These are phyloP conservation scores for Claviceps sp. DNA, from an alignment of 2,329 filamentous ascomycete genomes.

Conservation along the genomic window DNA sequence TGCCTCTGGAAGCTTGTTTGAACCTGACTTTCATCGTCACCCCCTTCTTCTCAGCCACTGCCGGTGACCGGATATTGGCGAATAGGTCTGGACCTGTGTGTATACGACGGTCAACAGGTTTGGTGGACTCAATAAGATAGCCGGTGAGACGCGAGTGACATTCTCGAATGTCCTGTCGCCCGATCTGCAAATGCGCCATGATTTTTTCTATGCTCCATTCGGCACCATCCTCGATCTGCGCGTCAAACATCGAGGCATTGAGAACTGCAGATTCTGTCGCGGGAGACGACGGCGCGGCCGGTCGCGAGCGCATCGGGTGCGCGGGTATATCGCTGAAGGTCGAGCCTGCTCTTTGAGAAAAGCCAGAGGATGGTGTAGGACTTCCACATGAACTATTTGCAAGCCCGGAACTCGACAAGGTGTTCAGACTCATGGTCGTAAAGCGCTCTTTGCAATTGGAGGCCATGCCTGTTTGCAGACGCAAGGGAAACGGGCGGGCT, in stretches of 20 bases:
- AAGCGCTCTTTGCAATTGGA: slow-evolving; percentile 1
- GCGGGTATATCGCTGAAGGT: not conserved
- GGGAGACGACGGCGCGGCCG: not conserved
- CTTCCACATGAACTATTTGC: not conserved
- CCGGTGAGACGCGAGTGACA: slow-evolving; percentile 32
- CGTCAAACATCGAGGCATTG: slow-evolving; percentile 9
- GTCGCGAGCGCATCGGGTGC: slow-evolving; percentile 12
- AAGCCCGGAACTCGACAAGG: not conserved
- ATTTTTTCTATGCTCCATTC: slow-evolving; percentile 32
- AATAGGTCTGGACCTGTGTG: slow-evolving; percentile 34
- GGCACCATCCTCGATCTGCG: slow-evolving; percentile 11
- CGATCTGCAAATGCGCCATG: slow-evolving; percentile 24
- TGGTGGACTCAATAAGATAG: slow-evolving; percentile 31
- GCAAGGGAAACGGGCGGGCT: slow-evolving; percentile 18
- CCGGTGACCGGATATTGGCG: slow-evolving; percentile 25
- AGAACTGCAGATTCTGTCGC: slow-evolving; percentile 3
- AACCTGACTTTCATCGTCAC: slow-evolving; percentile 35
- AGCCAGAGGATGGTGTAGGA: not conserved
- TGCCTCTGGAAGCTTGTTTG: slow-evolving; percentile 34
- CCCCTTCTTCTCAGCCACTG: slow-evolving; percentile 21
- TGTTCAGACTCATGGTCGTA: not conserved
- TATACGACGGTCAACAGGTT: slow-evolving; percentile 25
- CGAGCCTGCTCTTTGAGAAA: not conserved
- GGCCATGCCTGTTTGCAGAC: slow-evolving; percentile 7
- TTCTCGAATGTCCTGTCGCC: slow-evolving; percentile 29